Evolutionary conservation across 805 yeast genomes (phyloP), one percentile per base, ranked within the genome.

Genomic region (Ogataea henricii): DNA sequence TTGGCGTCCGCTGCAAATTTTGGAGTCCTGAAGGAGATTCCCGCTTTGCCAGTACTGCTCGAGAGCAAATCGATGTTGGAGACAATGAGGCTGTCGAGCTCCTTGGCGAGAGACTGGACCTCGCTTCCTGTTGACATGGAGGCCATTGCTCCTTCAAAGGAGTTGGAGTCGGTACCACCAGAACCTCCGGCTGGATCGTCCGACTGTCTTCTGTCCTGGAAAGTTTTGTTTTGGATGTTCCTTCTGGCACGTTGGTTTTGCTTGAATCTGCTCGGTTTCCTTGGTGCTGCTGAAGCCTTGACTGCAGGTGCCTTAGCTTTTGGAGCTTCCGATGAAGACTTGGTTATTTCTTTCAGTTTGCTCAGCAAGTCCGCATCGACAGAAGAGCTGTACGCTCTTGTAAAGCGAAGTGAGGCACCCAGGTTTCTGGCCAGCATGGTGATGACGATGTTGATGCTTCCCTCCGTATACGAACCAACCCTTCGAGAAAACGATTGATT

Each of bases 341-440:
- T 25, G 22, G 42, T 39, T 22, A 40, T 40, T 8, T n/a, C 27
- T 30, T 29, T 29, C 4, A 40, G 29, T n/a, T 40, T 40, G 25
- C 21, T 21, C 18, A 40, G 43, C 42, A 39, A 18, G 23, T 39
- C 42, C 16, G 42, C 22, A n/a, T 39, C 42, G 17, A 39, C 16
- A 5, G 42, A 16, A 2, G 42, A 26, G 42, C 42, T 39, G 17
- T 26, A 17, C 6, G 30, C 32, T 27, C 42, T 39, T 2, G 27
- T 13, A 16, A 17, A 12, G 17, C 42, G 22, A 6, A 18, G 23
- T 10, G 42, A 18, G 6, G 18, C n/a, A 13, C 42, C 23, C 9
- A 26, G 14, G 12, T 29, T 26, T 27, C 32, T 39, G 32, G 42
- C 33, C 23, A 39, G 17, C 42, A 39, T 39, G 18, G 42, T 10